Base-by-base conservation (phyloP, 2,329 filamentous ascomycete species). In the Cercospora zeae-maydis region DNA sequence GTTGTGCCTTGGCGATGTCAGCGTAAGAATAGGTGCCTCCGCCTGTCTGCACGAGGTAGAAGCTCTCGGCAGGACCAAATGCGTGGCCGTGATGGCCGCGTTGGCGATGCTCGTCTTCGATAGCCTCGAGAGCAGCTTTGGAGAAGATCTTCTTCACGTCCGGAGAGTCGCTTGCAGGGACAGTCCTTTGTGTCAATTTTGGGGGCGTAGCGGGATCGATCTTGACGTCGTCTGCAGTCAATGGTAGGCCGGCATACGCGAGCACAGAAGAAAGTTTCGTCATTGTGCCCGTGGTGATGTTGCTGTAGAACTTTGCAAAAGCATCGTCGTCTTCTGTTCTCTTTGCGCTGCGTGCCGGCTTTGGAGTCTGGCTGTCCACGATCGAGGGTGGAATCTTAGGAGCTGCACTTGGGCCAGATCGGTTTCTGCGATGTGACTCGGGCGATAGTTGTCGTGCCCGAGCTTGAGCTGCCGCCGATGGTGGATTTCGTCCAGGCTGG, bases 1-100 rank as follows among this genome's bases (percentile, higher is more conserved):
- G 66, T 73, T 72, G 66, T 61, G 72, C 76, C 59, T 78, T 81
- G 65, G 63, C 75, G 58, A 99, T 97, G 66, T 90, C 92, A 49
- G 95, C 93, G 73, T 98, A 99, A 0, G 92, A 95, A 64, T 93
- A 89, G 2, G 92, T 97, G 67, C 93, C 92, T 4, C 95, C 93
- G 16, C 90, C 92, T 0, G 91, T 90, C 3, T 93, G 95, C 1
- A 99, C 95, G 1, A 98, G 90, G 75, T 97, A 98, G 79, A 99
- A 99, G 8, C 90, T 95, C 67, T 86, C 83, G 6, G 81, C 80
- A 14, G 84, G 80, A 13, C 77, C 78, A 11, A 79, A 77, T n/a
- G 78, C 74, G 14, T 83, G 82, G 30, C 87, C 83, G 0, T 86
- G 69, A n/a, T 66, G 86, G 31, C 78, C 77, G 3, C 71, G 69